Evolutionary conservation across 176 grass and related monocot genomes (phyloP).

Genomic region (Raddia guianensis): DNA sequence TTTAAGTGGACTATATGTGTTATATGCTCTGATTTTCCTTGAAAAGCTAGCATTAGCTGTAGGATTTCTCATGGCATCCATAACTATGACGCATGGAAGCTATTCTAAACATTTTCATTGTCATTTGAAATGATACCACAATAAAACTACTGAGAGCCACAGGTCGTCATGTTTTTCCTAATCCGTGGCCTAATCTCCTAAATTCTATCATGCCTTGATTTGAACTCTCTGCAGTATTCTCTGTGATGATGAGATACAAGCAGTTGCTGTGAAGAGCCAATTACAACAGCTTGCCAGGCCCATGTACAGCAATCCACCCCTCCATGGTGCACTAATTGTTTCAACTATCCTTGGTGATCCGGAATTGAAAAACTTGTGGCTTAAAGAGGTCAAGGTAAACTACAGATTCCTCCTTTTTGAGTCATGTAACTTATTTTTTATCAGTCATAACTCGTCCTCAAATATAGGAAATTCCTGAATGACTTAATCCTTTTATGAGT

Average conservation of each 20-base stretch:
- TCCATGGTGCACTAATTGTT: constrained; percentile 89
- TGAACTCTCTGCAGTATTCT: constrained; percentile 65
- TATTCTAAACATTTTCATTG: background rate
- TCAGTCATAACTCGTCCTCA: background rate
- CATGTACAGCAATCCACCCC: constrained; percentile 95
- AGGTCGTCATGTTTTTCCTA: constrained; percentile 14
- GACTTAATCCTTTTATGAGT: background rate
- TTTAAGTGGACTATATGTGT: constrained; percentile 1
- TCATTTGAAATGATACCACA: background rate
- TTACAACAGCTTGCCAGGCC: constrained; percentile 91
- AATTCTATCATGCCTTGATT: background rate
- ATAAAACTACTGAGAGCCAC: background rate
- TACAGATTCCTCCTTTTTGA: background rate
- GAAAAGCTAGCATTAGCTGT: background rate
- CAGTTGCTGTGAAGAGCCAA: constrained; percentile 92
- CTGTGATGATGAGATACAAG: constrained; percentile 88
- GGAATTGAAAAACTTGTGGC: constrained; percentile 79
- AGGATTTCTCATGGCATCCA: background rate
- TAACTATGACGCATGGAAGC: background rate
- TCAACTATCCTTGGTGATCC: constrained; percentile 85
- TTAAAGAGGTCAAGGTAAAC: constrained; percentile 90
- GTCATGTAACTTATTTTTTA: background rate
- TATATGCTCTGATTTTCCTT: background rate
- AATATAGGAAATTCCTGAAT: constrained; percentile 16
- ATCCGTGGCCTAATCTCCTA: background rate